A percentile compares a stretch with the other conserved stretches of the same genome.
Evolutionary conservation across 257 asterid species (phyloP).

Genomic region (Nyctanthes arbortristis): DNA sequence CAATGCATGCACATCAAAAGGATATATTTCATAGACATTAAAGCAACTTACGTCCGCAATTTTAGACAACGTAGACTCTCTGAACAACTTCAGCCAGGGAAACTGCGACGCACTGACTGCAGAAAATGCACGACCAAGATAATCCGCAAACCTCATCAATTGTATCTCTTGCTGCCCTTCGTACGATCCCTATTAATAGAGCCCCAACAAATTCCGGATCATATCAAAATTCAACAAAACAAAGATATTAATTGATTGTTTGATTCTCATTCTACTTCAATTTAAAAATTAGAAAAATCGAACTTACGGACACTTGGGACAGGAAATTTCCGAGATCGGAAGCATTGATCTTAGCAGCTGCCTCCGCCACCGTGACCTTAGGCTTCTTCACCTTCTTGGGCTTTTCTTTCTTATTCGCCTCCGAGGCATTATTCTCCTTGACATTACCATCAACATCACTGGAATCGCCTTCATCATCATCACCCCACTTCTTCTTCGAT

Average conservation of each 20-base stretch:
- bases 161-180: constrained; percentile 79
- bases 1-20: not conserved
- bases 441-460: constrained; percentile 37
- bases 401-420: constrained; percentile 65
- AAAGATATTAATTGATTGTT: too few relatives aligned
- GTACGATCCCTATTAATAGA: constrained; percentile 57
- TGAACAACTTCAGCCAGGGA: constrained; percentile 85
- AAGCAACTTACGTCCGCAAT: constrained; percentile 68
- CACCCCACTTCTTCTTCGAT: constrained; percentile 36
- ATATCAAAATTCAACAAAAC: constrained; percentile 3
- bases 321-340: constrained; percentile 66
- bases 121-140: constrained; percentile 87
- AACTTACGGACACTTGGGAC: constrained; percentile 53
- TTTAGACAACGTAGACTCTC: constrained; percentile 72
- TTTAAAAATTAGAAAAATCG: too few relatives aligned
- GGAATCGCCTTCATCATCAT: constrained; percentile 39
- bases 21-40: not conserved
- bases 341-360: constrained; percentile 72
- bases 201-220: not conserved
- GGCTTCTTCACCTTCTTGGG: constrained; percentile 68
- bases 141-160: constrained; percentile 90
- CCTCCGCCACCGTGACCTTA: constrained; percentile 73
- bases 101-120: constrained; percentile 70
- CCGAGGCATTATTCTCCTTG: constrained; percentile 43
- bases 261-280: too few relatives aligned